Percentiles rank a stretch among this genome's conserved stretches.
phyloP scores from a whole-genome alignment of 176 grass and related monocot species.

The Eragrostis nindensis region DNA sequence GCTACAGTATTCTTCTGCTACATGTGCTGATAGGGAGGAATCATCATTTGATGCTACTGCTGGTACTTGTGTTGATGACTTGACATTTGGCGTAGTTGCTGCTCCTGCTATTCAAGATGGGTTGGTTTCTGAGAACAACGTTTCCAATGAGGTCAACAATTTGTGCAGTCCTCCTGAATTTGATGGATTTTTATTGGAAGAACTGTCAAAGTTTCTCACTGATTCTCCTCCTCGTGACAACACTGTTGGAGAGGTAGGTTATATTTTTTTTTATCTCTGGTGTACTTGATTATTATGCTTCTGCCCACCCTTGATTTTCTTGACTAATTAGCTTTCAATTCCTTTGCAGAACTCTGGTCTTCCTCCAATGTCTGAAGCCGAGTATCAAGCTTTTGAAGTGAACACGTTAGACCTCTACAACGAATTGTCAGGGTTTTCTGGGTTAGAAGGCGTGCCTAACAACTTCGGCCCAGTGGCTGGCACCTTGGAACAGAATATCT shows the following conservation, averaged over 20 bases:
- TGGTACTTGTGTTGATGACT: background rate
- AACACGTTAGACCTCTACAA: slow-evolving; percentile 45
- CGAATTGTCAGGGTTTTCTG: slow-evolving; percentile 49
- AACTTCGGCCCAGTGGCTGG: background rate
- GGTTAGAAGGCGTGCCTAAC: background rate
- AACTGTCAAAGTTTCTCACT: slow-evolving; percentile 51
- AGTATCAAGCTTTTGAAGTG: slow-evolving; percentile 36
- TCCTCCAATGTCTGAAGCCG: slow-evolving; percentile 35
- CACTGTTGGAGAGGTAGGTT: slow-evolving; percentile 41
- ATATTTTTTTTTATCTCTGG: background rate
- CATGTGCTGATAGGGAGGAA: slow-evolving; percentile 20
- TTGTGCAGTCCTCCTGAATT: slow-evolving; percentile 12
- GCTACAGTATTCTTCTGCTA: slow-evolving; percentile 15
- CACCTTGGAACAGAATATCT: background rate
- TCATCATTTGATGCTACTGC: slow-evolving; percentile 3
- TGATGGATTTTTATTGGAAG: slow-evolving; percentile 64
- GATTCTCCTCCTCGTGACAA: slow-evolving; percentile 30
- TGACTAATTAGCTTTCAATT: background rate
- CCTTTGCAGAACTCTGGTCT: slow-evolving; percentile 49
- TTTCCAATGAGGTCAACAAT: slow-evolving; percentile 29
- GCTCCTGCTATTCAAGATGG: slow-evolving; percentile 35
- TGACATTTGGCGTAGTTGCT: slow-evolving; percentile 21
- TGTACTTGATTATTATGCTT: background rate
- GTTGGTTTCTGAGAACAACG: slow-evolving; percentile 5
- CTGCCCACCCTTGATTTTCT: background rate